These are phyloP conservation scores for Agarophyton chilense DNA, from an alignment of 23 red algal species.

Conservation along the genomic window DNA sequence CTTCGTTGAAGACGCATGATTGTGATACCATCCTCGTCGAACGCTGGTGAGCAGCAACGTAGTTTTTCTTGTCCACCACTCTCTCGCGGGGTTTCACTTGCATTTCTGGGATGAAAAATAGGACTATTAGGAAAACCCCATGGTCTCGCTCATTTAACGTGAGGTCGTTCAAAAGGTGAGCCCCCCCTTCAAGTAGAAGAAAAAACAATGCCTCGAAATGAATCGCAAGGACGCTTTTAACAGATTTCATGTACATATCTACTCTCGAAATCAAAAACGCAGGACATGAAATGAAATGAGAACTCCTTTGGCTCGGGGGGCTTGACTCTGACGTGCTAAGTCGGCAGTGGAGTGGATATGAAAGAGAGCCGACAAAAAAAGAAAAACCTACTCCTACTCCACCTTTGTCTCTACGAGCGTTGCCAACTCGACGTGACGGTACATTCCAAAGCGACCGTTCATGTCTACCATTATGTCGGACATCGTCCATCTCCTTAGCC, in stretches of 20 bases:
- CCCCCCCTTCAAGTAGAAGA: background rate
- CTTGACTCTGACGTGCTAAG: too few species aligned
- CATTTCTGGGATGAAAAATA: background rate
- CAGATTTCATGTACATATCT: background rate
- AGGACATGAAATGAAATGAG: background rate
- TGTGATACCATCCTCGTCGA: background rate
- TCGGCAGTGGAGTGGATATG: background rate
- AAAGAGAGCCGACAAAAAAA: background rate
- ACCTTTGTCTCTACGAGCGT: conserved; percentile 35
- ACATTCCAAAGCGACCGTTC: conserved; percentile 61
- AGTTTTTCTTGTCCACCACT: background rate
- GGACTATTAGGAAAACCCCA: background rate
- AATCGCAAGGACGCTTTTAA: background rate
- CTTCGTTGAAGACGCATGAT: background rate
- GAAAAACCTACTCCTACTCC: conserved; percentile 5
- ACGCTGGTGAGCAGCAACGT: background rate
- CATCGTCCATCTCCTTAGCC: conserved; percentile 52
- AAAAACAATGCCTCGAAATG: background rate
- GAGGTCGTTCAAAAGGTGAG: background rate
- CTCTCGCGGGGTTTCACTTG: background rate
- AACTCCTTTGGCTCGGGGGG: background rate
- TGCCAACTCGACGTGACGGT: conserved; percentile 45
- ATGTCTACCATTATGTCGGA: conserved; percentile 37
- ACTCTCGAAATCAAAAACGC: background rate
- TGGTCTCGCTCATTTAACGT: background rate